Evolutionary conservation across 164 flowering plant species (phyloP).

Genomic region (Tetracentron sinense): DNA sequence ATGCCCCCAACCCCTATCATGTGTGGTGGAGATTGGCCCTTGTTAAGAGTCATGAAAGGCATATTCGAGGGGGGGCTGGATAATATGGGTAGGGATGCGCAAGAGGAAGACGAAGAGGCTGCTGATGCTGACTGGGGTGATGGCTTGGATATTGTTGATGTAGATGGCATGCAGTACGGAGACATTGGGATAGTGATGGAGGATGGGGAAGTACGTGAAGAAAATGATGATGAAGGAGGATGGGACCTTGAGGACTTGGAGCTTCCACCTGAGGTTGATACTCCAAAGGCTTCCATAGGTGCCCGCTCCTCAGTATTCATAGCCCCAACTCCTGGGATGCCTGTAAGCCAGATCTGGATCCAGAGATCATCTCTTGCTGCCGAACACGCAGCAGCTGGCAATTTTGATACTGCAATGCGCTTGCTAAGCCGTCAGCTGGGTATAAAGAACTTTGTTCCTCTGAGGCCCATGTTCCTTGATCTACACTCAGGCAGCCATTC

Average conservation of each 20-base stretch:
- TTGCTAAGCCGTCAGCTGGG: slow-evolving; percentile 64
- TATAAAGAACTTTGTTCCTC: slow-evolving; percentile 64
- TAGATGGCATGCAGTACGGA: slow-evolving; percentile 55
- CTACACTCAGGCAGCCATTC: slow-evolving; percentile 66
- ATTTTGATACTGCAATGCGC: slow-evolving; percentile 72
- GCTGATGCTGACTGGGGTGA: slow-evolving; percentile 80
- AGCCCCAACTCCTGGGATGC: slow-evolving; percentile 80
- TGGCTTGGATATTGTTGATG: slow-evolving; percentile 65
- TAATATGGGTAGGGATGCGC: slow-evolving; percentile 35
- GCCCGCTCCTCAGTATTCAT: slow-evolving; percentile 58
- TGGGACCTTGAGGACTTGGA: slow-evolving; percentile 76
- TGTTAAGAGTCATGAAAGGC: slow-evolving; percentile 73
- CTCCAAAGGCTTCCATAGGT: slow-evolving; percentile 46
- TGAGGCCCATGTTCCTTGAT: slow-evolving; percentile 66
- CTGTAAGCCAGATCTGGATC: slow-evolving; percentile 80
- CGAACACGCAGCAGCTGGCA: slow-evolving; percentile 95
- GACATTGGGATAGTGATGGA: slow-evolving; percentile 42
- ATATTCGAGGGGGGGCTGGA: slow-evolving; percentile 84
- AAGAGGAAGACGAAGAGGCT: slow-evolving; percentile 61
- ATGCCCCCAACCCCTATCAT: slow-evolving; percentile 73
- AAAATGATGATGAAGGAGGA: slow-evolving; percentile 62
- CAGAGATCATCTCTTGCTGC: slow-evolving; percentile 86
- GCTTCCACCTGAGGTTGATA: slow-evolving; percentile 57
- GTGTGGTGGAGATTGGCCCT: slow-evolving; percentile 74
- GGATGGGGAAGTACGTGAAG: slow-evolving; percentile 60